These are phyloP conservation scores for Magnusiomyces sp. DNA, from an alignment of 1,139 yeast genomes.

Conservation along the genomic window DNA sequence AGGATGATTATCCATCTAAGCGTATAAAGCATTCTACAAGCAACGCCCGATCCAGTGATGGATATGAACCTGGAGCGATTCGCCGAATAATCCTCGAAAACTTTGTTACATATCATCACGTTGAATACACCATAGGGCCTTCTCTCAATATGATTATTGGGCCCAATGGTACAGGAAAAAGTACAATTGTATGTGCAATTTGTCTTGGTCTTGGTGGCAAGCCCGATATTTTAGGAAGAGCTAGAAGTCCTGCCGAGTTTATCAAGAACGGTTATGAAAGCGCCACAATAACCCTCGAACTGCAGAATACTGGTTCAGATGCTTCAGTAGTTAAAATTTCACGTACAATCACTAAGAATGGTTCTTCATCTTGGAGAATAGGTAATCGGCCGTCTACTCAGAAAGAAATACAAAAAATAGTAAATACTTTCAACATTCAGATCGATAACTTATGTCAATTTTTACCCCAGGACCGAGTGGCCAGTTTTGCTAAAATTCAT, in stretches of 20 bases:
- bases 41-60: conserved; percentile 11
- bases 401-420: conserved; percentile 34
- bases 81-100: conserved; percentile 57
- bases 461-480: conserved; percentile 90
- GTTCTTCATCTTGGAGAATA: conserved; percentile 47
- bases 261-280: conserved; percentile 61
- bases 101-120: conserved; percentile 74
- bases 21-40: neutral
- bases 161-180: conserved; percentile 95
- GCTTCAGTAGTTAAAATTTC: conserved; percentile 31
- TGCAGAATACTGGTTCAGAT: conserved; percentile 35
- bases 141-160: conserved; percentile 88
- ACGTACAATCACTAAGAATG: conserved; percentile 34
- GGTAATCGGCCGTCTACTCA: conserved; percentile 42
- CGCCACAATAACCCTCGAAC: conserved; percentile 55
- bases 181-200: conserved; percentile 88
- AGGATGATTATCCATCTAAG: conserved; percentile 7
- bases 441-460: conserved; percentile 90
- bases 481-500: conserved; percentile 77
- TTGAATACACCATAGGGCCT: conserved; percentile 77
- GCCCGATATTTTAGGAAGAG: conserved; percentile 72
- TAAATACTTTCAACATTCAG: conserved; percentile 53
- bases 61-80: conserved; percentile 51
- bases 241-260: conserved; percentile 56
- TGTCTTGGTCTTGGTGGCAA: conserved; percentile 85